These are phyloP conservation scores for Syzygium aqueum DNA, from an alignment of 345 rosid genomes.

Conservation along the genomic window DNA sequence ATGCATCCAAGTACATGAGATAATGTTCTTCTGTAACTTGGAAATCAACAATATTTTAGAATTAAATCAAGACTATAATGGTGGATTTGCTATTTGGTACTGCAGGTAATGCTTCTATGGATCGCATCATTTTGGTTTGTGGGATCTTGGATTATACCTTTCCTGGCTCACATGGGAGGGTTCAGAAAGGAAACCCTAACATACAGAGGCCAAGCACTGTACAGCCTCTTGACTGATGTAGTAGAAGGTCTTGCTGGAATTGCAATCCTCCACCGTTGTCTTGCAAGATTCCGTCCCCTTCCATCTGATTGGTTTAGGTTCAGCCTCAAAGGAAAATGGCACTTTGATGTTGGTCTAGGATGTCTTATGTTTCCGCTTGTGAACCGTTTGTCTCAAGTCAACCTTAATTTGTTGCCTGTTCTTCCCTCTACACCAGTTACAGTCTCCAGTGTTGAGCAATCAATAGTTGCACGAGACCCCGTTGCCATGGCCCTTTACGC, in stretches of 20 bases:
- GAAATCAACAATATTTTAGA: neutral
- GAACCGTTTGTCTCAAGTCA: slow-evolving; percentile 37
- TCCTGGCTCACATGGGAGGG: slow-evolving; percentile 30
- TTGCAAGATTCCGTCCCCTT: slow-evolving; percentile 36
- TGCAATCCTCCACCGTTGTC: slow-evolving; percentile 29
- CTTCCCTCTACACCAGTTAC: slow-evolving; percentile 37
- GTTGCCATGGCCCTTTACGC: slow-evolving; percentile 48
- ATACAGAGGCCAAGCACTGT: slow-evolving; percentile 38
- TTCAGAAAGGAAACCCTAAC: slow-evolving; percentile 40
- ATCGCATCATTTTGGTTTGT: slow-evolving; percentile 45
- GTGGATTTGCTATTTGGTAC: neutral
- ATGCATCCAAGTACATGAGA: neutral
- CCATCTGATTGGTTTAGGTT: slow-evolving; percentile 36
- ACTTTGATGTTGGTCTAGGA: slow-evolving; percentile 37
- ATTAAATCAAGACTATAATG: neutral
- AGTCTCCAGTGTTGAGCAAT: slow-evolving; percentile 44
- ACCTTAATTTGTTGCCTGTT: slow-evolving; percentile 33
- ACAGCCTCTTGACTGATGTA: slow-evolving; percentile 41
- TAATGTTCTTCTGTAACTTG: neutral
- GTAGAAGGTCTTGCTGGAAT: slow-evolving; percentile 44
- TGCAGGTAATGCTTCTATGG: slow-evolving; percentile 47
- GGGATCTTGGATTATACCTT: slow-evolving; percentile 45
- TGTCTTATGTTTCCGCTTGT: slow-evolving; percentile 43
- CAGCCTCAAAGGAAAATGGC: slow-evolving; percentile 37
- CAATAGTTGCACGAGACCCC: slow-evolving; percentile 34